A percentile compares a stretch with the other conserved stretches of the same genome.
phyloP scores from a whole-genome alignment of 129 eudicot genomes.

The Artemisia annua region DNA sequence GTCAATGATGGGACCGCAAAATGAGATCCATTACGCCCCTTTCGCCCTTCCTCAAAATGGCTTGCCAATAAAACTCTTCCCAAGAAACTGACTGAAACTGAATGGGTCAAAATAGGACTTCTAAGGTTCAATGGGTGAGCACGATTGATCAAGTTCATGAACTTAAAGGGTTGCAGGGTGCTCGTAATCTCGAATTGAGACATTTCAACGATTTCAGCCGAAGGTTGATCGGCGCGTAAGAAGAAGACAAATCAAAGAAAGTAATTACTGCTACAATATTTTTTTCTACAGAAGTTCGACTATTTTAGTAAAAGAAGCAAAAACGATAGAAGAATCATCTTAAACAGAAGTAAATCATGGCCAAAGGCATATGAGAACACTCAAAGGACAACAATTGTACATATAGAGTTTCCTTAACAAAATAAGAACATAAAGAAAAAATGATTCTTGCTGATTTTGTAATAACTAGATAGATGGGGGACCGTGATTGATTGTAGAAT shows the following conservation, averaged over 20 bases:
- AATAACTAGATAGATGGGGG: constrained; percentile 24
- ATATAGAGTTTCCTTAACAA: constrained; percentile 42
- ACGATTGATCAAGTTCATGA: background rate
- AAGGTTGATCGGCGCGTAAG: background rate
- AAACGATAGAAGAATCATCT: constrained; percentile 16
- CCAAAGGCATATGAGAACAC: constrained; percentile 26
- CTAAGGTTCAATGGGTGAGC: background rate
- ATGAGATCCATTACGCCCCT: constrained; percentile 90
- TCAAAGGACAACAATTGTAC: constrained; percentile 40
- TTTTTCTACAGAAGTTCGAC: constrained; percentile 5
- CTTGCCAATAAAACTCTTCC: constrained; percentile 58
- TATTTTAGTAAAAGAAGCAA: background rate
- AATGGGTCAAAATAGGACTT: background rate
- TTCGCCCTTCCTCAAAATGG: constrained; percentile 99
- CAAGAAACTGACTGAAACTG: constrained; percentile 29
- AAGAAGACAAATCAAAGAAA: background rate
- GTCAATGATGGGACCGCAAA: constrained; percentile 90
- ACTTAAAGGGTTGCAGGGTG: background rate
- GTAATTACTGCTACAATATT: background rate
- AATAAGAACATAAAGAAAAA: constrained; percentile 27
- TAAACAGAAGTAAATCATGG: constrained; percentile 29
- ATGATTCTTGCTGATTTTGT: constrained; percentile 26
- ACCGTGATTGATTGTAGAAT: constrained; percentile 26
- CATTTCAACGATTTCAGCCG: background rate
- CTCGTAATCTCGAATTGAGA: background rate